phyloP scores from a whole-genome alignment of 106 monocot species.

The Dendrobium huoshanense region DNA sequence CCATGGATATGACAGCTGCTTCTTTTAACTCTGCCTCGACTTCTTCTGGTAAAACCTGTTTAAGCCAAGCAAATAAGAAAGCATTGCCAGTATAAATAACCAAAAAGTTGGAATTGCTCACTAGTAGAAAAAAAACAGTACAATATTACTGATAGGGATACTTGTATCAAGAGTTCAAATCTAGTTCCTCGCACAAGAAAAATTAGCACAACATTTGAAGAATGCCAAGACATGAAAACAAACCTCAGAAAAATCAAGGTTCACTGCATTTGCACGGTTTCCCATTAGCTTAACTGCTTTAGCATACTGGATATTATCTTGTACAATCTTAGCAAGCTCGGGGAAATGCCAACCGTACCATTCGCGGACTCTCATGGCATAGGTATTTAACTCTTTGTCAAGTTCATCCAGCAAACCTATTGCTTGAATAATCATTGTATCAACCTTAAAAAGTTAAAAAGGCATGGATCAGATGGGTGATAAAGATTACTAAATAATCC shows the following conservation, averaged over 20 bases:
- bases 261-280: constrained; percentile 63
- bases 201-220: neutral
- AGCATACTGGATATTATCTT: constrained; percentile 91
- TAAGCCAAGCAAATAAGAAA: neutral
- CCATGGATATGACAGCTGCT: constrained; percentile 86
- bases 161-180: neutral
- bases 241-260: constrained; percentile 94
- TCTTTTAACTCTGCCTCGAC: constrained; percentile 73
- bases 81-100: neutral
- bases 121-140: neutral
- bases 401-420: constrained; percentile 94
- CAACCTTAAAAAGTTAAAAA: constrained; percentile 39
- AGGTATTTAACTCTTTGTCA: constrained; percentile 94
- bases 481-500: neutral
- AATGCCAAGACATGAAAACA: neutral
- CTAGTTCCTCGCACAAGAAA: neutral
- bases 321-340: constrained; percentile 81
- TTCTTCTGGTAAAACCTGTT: constrained; percentile 68
- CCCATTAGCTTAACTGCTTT: constrained; percentile 89
- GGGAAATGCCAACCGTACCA: constrained; percentile 99
- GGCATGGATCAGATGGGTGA: neutral
- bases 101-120: neutral
- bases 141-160: neutral
- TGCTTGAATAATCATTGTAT: constrained; percentile 96
- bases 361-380: constrained; percentile 97